Evolutionary conservation across 495 filamentous ascomycete genomes (phyloP), one percentile per base, ranked within the genome.

Genomic region (Tricharina praecox): DNA sequence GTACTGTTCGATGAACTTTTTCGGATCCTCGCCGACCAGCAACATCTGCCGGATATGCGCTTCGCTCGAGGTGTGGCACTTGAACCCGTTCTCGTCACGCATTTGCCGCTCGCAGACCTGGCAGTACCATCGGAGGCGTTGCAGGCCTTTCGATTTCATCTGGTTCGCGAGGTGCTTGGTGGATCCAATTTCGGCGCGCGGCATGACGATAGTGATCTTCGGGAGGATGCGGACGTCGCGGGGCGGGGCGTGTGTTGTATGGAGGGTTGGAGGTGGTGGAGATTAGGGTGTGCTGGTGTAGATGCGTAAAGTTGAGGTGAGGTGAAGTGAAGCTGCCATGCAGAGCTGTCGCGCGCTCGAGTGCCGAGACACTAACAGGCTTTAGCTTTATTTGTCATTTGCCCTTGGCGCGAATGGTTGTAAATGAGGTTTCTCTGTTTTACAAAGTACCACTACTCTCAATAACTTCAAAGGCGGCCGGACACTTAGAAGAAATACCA

Each of bases 141-240:
- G 82, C 1, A 94, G 69, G 33, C 88, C 88, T 66, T 86, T 88
- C 53, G 78, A 68, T 62, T 95, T 95, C 64, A 93, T 74, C 63
- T 85, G 80, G 65, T 96, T 96, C 64, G 70, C 73, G 39, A 96
- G 71, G 52, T 82, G 72, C 59, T 96, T 96, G 3, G 77, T 83
- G 23, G 75, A 77, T 20, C 90, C 92, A 18, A 82, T 77, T 69
- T 96, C 90, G 50, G 92, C 92, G 66, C 79, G 79, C 46, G 81
- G 81, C 92, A 96, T 97, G n/a, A 57, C 81, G 68, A 50, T 45
- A 18, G 42, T 18, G 23, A 20, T 11, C 18, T n/a, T 3, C 19
- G 23, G 3, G 2, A 3, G 13, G 38, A 11, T 21, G 23, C 13
- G n/a, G 28, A 25, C 15, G 16, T 45, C 23, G 16, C 10, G 21